A percentile compares a stretch with the other conserved stretches of the same genome.
Evolutionary conservation across 129 eudicot genomes (phyloP).

Genomic region (Centrapalus pauciflorus): DNA sequence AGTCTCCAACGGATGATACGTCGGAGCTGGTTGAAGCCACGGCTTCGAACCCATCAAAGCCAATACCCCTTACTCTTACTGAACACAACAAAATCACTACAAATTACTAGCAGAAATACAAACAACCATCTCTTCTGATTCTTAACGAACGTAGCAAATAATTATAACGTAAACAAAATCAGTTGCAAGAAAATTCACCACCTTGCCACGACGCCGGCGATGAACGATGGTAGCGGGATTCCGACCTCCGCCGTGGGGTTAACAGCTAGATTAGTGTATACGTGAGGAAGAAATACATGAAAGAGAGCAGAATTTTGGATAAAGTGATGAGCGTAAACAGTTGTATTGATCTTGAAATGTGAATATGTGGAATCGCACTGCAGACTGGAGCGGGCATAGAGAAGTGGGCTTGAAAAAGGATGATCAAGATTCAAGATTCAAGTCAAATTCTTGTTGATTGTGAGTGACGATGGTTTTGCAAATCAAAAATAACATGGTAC

Average conservation of each 20-base stretch:
- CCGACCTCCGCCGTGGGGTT: not conserved
- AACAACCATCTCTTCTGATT: not conserved
- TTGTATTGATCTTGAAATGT: not conserved
- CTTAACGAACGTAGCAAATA: not conserved
- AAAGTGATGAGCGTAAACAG: conserved; percentile 1
- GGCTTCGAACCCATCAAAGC: conserved; percentile 45
- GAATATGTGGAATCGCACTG: conserved; percentile 6
- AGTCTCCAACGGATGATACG: conserved; percentile 42
- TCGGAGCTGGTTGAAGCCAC: conserved; percentile 77
- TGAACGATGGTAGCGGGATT: not conserved
- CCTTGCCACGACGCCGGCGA: conserved; percentile 9
- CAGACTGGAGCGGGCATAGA: not conserved
- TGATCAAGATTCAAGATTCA: not conserved
- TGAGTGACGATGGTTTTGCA: not conserved
- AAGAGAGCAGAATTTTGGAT: not conserved
- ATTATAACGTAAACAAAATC: not conserved
- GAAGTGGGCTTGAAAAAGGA: conserved; percentile 6
- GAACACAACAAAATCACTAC: not conserved
- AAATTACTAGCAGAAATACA: not conserved
- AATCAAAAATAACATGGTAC: not conserved
- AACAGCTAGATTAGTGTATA: not conserved
- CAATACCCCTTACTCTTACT: not conserved
- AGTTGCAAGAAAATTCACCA: not conserved
- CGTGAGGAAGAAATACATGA: not conserved
- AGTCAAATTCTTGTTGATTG: not conserved